Percentiles rank a stretch among this genome's conserved stretches.
Evolutionary conservation across 169 alveolate genomes (phyloP).

Genomic region (Miamiensis avidus): DNA sequence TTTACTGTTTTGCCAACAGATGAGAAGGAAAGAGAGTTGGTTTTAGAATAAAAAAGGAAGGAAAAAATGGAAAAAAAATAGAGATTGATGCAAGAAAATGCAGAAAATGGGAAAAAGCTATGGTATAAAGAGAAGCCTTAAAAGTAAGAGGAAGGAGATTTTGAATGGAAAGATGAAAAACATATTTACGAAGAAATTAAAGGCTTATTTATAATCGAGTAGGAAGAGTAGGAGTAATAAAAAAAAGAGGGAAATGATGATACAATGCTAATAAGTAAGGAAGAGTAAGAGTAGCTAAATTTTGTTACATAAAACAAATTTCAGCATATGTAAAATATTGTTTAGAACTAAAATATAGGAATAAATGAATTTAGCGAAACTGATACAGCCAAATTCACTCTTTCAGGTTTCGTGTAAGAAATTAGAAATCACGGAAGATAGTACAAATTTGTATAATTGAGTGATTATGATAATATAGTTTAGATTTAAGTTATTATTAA

Average conservation of each 20-base stretch:
- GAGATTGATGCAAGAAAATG: neutral
- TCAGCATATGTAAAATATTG: neutral
- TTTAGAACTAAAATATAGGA: neutral
- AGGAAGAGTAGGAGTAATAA: neutral
- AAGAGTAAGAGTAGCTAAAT: neutral
- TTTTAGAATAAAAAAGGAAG: neutral
- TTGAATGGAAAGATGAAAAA: neutral
- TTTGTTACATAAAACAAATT: no score
- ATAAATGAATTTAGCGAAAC: neutral
- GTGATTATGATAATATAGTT: neutral
- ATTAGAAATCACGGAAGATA: neutral
- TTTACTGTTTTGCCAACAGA: no score
- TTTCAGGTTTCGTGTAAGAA: neutral
- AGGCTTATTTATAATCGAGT: neutral
- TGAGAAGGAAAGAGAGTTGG: no score
- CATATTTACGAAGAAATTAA: neutral
- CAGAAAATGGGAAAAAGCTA: neutral
- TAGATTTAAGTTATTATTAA: no score
- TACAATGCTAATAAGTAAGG: no score
- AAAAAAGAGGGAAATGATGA: neutral
- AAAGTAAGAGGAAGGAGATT: neutral
- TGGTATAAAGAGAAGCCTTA: neutral
- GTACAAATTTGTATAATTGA: neutral
- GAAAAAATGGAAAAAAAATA: neutral
- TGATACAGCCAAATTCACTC: no score